Base-by-base conservation (phyloP, 305 asterid genomes). In the Striga hermonthica region DNA sequence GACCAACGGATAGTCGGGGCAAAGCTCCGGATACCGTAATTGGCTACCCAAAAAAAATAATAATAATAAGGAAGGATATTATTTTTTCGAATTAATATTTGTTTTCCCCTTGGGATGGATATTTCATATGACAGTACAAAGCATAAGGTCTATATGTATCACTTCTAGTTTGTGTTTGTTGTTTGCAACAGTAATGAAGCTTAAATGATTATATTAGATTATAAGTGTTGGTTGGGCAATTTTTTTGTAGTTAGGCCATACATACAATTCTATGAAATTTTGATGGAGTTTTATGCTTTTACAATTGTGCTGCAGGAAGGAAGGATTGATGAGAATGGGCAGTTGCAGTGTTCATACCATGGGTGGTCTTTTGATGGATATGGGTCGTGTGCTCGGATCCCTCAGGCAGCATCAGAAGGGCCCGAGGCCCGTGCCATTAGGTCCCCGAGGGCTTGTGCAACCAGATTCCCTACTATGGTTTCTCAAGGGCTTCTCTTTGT, bases 331-430 rank as follows among this genome's bases (percentile, higher is more conserved):
- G 99, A 94, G 75, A 94, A 94, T 56, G 98, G 99, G 70, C 85
- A 90, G 64, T 86, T 94, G 83, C 99, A 94, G 88, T 90, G 99
- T 68, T 94, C 99, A 4, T 94, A 94, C 56, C 99, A 94, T 45
- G 98, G 99, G 9, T 94, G 98, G 99, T 94, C 99, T 11, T 94
- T 94, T 71, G 85, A 84, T 67, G 99, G 99, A 59, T 81, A 83
- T 52, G 99, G 99, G 11, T 85, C 99, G 12, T 94, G 99, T 81
- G 79, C 91, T 31, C 76, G 80, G 74, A 94, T 94, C 49, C 99
- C 99, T 16, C 99, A 94, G 76, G 96, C 99, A 14, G 85, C 98
- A 43, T 64, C 90, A 1, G 84, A 85, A 69, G 96, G 99, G 7
- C 99, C 96, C 15, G 98, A 94, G 74, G 86, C 95, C 35, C 88